Base-by-base conservation (phyloP, 805 yeast genomes). In the Nakazawaea anatomiae region DNA sequence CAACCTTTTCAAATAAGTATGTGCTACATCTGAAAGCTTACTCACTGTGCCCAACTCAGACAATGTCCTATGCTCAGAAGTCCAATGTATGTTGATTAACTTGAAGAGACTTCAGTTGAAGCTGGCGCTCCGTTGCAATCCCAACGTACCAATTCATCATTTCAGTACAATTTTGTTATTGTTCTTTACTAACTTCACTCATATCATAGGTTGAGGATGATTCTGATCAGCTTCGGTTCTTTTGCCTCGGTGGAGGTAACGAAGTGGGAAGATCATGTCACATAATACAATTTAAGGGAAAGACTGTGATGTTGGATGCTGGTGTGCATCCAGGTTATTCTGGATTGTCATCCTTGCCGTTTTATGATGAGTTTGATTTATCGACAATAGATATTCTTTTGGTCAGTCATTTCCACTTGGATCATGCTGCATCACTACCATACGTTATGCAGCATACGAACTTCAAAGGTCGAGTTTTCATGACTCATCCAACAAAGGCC, bases 401-500 rank as follows among this genome's bases (percentile, higher is more conserved):
- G 49, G 87, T 94, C 54, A 87, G 96, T 58, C 99, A 94, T 67
- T 94, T 94, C 75, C 99, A 94, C 68, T 74, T 94, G 63, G 99
- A 94, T 65, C 99, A 94, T 67, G 98, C 98, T 1, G 99, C 98
- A 0, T 89, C 97, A 0, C 74, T 94, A 51, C 99, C 99, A 0
- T 94, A 91, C 62, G 98, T 94, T 43, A 90, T 94, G 97, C 96
- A 90, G 60, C 95, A 90, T 61, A 94, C 99, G 0, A 87, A 79
- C 57, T 94, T 94, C 73, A 85, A 82, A 61, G 99, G 99, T 2
- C 79, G 97, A 46, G 99, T 94, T 5, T 92, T 92, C 66, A 94
- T 94, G 99, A 94, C 99, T 32, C 97, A 94, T 67, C 98, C 99
- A 5, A 94, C 99, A 0, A 94, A 94, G 71, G 98, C 99, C 39